Percentiles rank a stretch among this genome's conserved stretches.
phyloP scores from a whole-genome alignment of 1,284 basidiomycete species.

The Pisolithus thermaeus region DNA sequence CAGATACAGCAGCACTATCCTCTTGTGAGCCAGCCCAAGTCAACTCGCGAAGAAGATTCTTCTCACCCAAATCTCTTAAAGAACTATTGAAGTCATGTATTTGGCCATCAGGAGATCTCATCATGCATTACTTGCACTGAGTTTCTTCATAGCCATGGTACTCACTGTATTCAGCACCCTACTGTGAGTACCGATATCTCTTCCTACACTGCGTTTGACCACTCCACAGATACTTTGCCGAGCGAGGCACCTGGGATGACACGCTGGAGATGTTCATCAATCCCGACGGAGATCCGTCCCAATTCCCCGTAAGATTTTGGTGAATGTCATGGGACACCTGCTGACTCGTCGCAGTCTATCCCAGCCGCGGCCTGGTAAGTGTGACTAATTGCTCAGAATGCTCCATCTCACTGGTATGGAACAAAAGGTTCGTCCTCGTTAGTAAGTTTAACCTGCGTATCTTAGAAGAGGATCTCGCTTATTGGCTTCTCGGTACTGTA shows the following conservation, averaged over 20 bases:
- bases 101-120: conserved; percentile 80
- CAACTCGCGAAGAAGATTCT: neutral
- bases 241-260: conserved; percentile 83
- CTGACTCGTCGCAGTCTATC: conserved; percentile 51
- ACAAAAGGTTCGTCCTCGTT: conserved; percentile 35
- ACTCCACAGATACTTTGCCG: conserved; percentile 71
- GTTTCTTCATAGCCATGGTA: conserved; percentile 86
- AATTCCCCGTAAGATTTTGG: conserved; percentile 51
- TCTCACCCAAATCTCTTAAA: conserved; percentile 22
- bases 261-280: conserved; percentile 76
- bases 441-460: conserved; percentile 38
- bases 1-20: conserved; percentile 74
- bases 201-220: neutral
- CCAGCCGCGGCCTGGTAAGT: conserved; percentile 69
- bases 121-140: conserved; percentile 79
- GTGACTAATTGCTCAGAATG: neutral
- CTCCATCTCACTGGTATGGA: neutral
- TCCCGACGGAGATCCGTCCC: conserved; percentile 73
- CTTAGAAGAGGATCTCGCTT: neutral
- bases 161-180: conserved; percentile 83
- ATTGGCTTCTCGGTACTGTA: neutral
- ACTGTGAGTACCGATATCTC: conserved; percentile 43
- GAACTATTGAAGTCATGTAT: conserved; percentile 91
- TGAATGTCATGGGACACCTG: neutral
- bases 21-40: conserved; percentile 48